Evolutionary conservation across 306 rosid species (phyloP).

Genomic region (Ammopiptanthus mongolicus): DNA sequence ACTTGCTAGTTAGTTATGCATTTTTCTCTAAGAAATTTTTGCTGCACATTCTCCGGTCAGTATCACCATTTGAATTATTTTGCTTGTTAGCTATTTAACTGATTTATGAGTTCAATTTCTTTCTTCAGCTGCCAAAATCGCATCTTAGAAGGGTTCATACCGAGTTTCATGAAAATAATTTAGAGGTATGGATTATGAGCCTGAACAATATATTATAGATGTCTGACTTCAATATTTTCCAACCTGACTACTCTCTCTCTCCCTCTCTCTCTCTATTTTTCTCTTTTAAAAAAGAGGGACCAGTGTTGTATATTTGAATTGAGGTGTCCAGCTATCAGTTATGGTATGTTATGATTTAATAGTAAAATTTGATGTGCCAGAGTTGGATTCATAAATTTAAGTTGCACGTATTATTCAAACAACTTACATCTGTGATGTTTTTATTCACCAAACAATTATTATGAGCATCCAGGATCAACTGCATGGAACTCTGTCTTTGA

Average conservation of each 20-base stretch:
- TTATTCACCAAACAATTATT: not conserved
- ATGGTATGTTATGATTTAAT: not conserved
- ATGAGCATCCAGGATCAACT: not conserved
- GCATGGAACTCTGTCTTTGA: not conserved
- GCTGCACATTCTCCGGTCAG: not conserved
- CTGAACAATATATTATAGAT: not conserved
- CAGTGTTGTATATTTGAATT: not conserved
- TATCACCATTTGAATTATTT: slow-evolving; percentile 3
- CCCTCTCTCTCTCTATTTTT: not conserved
- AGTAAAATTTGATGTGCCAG: not conserved
- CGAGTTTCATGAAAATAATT: slow-evolving; percentile 77
- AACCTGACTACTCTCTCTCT: not conserved
- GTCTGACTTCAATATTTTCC: not conserved
- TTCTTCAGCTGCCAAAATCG: slow-evolving; percentile 70
- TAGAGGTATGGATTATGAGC: slow-evolving; percentile 59
- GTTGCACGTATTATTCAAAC: not conserved
- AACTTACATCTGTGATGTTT: not conserved
- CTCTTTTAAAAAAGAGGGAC: not conserved
- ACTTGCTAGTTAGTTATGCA: not conserved
- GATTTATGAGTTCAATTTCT: slow-evolving; percentile 31
- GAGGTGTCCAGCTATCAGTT: slow-evolving; percentile 10
- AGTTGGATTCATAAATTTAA: slow-evolving; percentile 1
- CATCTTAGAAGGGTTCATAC: slow-evolving; percentile 80
- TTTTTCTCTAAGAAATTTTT: not conserved
- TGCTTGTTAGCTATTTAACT: slow-evolving; percentile 9